Percentiles rank a stretch among this genome's conserved stretches.
Evolutionary conservation across 257 asterid genomes (phyloP).

Genomic region (Solanum tarijense): DNA sequence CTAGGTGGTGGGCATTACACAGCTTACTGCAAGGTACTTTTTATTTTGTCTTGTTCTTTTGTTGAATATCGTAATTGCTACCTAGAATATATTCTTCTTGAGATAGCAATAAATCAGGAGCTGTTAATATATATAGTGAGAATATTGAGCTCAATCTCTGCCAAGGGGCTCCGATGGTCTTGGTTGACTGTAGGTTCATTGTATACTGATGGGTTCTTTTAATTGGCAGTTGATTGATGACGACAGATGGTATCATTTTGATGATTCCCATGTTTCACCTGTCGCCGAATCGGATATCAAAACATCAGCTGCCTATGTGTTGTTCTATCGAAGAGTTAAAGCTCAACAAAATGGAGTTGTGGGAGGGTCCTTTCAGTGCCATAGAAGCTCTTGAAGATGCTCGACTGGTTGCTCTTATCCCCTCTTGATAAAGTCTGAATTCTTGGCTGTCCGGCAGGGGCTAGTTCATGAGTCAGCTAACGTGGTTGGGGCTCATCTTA

Average conservation of each 20-base stretch:
- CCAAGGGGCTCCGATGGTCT: neutral
- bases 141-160: neutral
- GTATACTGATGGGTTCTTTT: neutral
- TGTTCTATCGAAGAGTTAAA: slow-evolving; percentile 76
- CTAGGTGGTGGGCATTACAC: slow-evolving; percentile 97
- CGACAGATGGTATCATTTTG: slow-evolving; percentile 78
- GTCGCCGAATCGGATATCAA: slow-evolving; percentile 58
- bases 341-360: slow-evolving; percentile 16
- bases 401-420: neutral
- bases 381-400: slow-evolving; percentile 15
- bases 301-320: slow-evolving; percentile 91
- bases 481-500: neutral
- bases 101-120: neutral
- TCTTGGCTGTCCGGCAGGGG: neutral
- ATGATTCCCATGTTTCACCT: slow-evolving; percentile 73
- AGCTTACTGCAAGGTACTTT: slow-evolving; percentile 84
- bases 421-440: neutral
- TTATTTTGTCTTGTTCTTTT: neutral
- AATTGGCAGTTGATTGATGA: slow-evolving; percentile 63
- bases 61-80: neutral
- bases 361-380: slow-evolving; percentile 38
- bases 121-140: neutral
- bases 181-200: neutral
- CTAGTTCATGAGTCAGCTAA: neutral
- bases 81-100: neutral